Percentiles rank a stretch among this genome's conserved stretches.
Conservation (phyloP, 2,329 filamentous ascomycete genomes). For the Botryosphaeria dothidea region DNA sequence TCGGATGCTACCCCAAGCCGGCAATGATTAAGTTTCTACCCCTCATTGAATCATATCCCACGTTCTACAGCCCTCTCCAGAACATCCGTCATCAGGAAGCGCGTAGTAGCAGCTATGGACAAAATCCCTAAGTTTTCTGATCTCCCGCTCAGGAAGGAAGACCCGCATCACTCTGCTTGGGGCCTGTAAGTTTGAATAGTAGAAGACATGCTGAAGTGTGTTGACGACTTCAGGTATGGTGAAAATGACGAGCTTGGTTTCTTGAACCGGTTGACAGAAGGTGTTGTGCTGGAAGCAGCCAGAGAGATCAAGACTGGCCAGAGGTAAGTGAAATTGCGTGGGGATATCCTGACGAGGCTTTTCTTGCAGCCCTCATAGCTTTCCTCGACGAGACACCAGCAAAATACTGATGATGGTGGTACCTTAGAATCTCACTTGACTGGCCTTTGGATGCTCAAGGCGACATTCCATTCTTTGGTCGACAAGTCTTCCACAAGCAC, state of each 20-base stretch:
- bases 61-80: background rate
- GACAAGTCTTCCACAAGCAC: conserved; percentile 52
- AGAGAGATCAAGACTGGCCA: conserved; percentile 56
- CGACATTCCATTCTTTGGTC: conserved; percentile 56
- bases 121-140: conserved; percentile 49
- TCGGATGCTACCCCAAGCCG: background rate
- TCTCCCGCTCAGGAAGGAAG: conserved; percentile 49
- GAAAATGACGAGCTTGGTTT: conserved; percentile 60
- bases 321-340: conserved; percentile 39
- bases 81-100: background rate
- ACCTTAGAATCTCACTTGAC: conserved; percentile 54
- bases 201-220: background rate
- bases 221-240: conserved; percentile 49
- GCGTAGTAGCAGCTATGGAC: background rate
- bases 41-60: background rate
- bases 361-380: no score
- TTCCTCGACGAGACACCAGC: no score
- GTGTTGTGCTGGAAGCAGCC: conserved; percentile 54
- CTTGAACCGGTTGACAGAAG: conserved; percentile 61
- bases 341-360: no score
- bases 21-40: background rate
- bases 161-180: conserved; percentile 48
- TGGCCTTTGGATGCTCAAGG: conserved; percentile 57
- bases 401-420: background rate
- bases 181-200: conserved; percentile 25